A percentile compares a stretch with the other conserved stretches of the same genome.
Conservation (phyloP, 352 stramenopile species). For the Globisporangium paroecandrum region DNA sequence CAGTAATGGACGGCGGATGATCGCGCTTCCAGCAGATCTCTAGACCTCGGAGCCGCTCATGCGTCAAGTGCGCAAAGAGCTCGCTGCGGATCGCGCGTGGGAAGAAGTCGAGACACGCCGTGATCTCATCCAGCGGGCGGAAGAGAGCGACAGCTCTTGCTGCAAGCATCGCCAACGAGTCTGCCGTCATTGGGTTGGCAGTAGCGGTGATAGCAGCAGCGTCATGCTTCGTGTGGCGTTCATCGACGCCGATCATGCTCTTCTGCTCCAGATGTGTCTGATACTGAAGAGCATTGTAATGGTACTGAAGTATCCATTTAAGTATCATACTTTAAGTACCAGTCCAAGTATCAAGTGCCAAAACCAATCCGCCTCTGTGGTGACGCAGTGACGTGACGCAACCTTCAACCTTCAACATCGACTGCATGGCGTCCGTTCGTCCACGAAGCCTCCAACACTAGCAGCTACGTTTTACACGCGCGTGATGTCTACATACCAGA, state of each 20-base stretch:
- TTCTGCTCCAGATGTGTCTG: background rate
- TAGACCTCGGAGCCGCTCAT: conserved; percentile 44
- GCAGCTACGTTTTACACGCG: too few relatives aligned
- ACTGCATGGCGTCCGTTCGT: too few relatives aligned
- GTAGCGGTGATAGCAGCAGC: background rate
- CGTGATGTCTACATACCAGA: background rate
- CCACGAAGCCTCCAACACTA: too few relatives aligned
- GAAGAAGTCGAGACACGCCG: conserved; percentile 41
- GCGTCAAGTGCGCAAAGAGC: conserved; percentile 38
- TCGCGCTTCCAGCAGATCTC: conserved; percentile 34
- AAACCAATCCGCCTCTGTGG: too few relatives aligned
- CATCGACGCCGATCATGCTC: background rate
- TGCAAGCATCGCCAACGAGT: conserved; percentile 30
- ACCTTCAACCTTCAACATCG: background rate
- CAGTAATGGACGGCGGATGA: background rate
- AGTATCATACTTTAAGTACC: background rate
- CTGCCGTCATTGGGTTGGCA: background rate
- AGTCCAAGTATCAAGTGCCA: background rate
- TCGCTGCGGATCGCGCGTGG: conserved; percentile 33
- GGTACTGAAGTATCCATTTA: background rate
- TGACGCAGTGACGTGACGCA: background rate
- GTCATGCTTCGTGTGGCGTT: background rate
- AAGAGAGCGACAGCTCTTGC: conserved; percentile 26
- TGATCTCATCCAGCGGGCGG: conserved; percentile 34
- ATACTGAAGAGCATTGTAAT: background rate